Evolutionary conservation across 352 stramenopile species (phyloP), one percentile per base, ranked within the genome.

Genomic region (Globisporangium alternatum): DNA sequence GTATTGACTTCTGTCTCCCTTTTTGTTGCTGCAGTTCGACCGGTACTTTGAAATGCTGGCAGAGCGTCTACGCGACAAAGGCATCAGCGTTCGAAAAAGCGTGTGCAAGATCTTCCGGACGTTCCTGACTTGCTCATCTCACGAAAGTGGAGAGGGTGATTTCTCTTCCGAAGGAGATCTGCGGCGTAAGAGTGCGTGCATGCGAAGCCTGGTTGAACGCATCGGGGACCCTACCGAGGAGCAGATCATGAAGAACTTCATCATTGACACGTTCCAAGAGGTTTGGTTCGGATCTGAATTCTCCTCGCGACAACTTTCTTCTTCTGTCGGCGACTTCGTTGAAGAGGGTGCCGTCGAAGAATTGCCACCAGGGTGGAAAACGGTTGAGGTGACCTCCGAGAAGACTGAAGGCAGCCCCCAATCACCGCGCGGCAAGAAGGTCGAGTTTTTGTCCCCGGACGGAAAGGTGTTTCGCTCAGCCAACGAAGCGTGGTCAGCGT

Each of bases 181-280:
- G 41, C 74, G 62, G 10, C 69, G 80, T 19, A 78, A 86, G 65
- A 92, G 81, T 52, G 69, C 69, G 22, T 93, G 83, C 48, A 91
- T 94, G 76, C 69, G 78, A 22, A 86, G 77, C 48, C 62, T 96
- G 30, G 85, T 95, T 55, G 83, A 94, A 66, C 73, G 86, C 39
- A 77, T 96, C 62, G 86, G 85, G 39, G 79, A 95, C 35, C 60
- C 75, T 5, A 65, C 74, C 21, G 88, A 96, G 67, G 83, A 93
- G 59, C 80, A 88, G 62, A 39, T 62, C 7, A 62, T 96, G n/a
- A 96, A 95, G 60, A 90, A 93, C 44, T 92, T 86, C 37, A 84
- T 96, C 56, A 90, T 95, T 22, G 81, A 92, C 51, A 93, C 80
- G 8, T 91, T 96, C 25, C 86, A 95, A 69, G 88, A 96, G 49